These are phyloP conservation scores for Coemansia sp. DNA, from an alignment of 192 early-diverging fungal genomes.

Conservation along the genomic window DNA sequence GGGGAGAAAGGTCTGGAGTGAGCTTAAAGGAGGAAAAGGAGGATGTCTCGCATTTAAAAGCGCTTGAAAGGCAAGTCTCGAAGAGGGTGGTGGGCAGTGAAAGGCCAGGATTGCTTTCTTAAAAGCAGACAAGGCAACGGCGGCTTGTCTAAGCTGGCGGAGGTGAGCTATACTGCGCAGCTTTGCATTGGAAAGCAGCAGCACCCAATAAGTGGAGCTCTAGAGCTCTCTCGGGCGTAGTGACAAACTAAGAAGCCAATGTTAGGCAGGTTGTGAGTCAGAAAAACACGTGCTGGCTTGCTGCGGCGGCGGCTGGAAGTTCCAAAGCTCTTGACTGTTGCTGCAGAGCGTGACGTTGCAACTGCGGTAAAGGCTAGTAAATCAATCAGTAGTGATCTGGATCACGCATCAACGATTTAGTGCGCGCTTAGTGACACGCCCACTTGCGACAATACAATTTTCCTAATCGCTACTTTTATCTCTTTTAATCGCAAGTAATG, in stretches of 20 bases:
- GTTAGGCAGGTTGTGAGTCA: background rate
- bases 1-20: background rate
- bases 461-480: background rate
- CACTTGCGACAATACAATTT: background rate
- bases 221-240: background rate
- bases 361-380: background rate
- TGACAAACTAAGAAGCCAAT: background rate
- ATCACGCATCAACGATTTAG: background rate
- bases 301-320: slow-evolving; percentile 1
- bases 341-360: background rate
- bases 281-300: slow-evolving; percentile 2
- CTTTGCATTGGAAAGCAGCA: background rate
- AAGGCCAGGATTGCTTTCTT: background rate
- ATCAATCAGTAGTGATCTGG: background rate
- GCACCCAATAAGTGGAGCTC: background rate
- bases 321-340: background rate
- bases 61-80: background rate
- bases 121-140: background rate
- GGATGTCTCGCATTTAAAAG: background rate
- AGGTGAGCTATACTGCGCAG: background rate
- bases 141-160: background rate
- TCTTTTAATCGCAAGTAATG: slow-evolving; percentile 12
- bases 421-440: background rate
- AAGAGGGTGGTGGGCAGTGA: background rate
- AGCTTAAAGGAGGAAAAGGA: background rate